Percentiles rank a stretch among this genome's conserved stretches.
Conservation (phyloP, 2,329 filamentous ascomycete genomes). For the Fusarium albosuccineum region DNA sequence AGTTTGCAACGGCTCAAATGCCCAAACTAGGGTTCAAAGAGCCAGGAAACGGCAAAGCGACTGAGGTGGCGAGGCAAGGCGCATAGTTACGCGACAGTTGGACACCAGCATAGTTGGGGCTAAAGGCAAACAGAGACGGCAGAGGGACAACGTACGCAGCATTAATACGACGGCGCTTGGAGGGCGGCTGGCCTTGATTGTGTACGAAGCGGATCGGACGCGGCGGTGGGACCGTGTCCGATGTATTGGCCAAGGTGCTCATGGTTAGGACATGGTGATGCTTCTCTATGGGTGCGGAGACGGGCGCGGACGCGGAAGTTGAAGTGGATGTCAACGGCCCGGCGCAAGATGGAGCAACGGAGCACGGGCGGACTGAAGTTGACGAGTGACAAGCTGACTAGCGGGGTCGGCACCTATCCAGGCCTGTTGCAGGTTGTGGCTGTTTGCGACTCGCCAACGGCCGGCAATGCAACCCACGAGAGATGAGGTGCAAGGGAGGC, state of each 20-base stretch:
- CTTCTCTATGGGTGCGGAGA: constrained; percentile 29
- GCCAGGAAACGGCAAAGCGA: background rate
- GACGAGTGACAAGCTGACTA: constrained; percentile 38
- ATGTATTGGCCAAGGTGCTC: constrained; percentile 60
- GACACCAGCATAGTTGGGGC: background rate
- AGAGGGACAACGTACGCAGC: constrained; percentile 72
- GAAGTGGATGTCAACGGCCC: constrained; percentile 19
- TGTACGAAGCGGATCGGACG: constrained; percentile 84
- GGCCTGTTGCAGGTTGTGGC: constrained; percentile 34
- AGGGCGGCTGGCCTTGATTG: constrained; percentile 83
- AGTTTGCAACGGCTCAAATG: background rate
- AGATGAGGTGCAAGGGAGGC: constrained; percentile 26
- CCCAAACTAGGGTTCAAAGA: background rate
- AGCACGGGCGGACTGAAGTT: constrained; percentile 30
- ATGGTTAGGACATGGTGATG: constrained; percentile 59
- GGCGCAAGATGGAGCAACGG: constrained; percentile 33
- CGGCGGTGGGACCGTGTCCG: constrained; percentile 54
- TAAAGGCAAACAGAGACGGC: background rate
- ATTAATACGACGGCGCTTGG: constrained; percentile 82
- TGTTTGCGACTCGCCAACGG: constrained; percentile 25
- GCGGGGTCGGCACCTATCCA: constrained; percentile 37
- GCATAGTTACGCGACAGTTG: background rate
- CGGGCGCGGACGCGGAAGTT: constrained; percentile 29
- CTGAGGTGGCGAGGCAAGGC: background rate
- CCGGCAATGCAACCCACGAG: constrained; percentile 36